phyloP scores from a whole-genome alignment of 345 rosid genomes.

The Citrus sinensis region DVS_A1.0 CM039161.1:3767001-3767500 shows the following conservation, averaged over 20 bases:
- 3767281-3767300: conserved; percentile 76
- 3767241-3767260: conserved; percentile 95
- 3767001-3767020: conserved; percentile 58
- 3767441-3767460: conserved; percentile 85
- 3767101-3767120: conserved; percentile 71
- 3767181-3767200: conserved; percentile 60
- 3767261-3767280: conserved; percentile 60
- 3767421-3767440: conserved; percentile 51
- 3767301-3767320: conserved; percentile 97
- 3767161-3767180: conserved; percentile 66
- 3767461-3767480: conserved; percentile 69
- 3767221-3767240: conserved; percentile 95
- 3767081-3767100: conserved; percentile 68
- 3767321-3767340: conserved; percentile 94
- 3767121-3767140: conserved; percentile 95
- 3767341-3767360: conserved; percentile 76
- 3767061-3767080: conserved; percentile 84
- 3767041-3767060: conserved; percentile 87
- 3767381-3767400: conserved; percentile 29
- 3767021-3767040: conserved; percentile 66
- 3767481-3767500: conserved; percentile 37
- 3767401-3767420: conserved; percentile 62
- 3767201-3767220: conserved; percentile 66
- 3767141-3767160: conserved; percentile 84
- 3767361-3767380: conserved; percentile 58